Conservation (phyloP, 2,329 filamentous ascomycete genomes). For the Sporothrix protearum region DNA sequence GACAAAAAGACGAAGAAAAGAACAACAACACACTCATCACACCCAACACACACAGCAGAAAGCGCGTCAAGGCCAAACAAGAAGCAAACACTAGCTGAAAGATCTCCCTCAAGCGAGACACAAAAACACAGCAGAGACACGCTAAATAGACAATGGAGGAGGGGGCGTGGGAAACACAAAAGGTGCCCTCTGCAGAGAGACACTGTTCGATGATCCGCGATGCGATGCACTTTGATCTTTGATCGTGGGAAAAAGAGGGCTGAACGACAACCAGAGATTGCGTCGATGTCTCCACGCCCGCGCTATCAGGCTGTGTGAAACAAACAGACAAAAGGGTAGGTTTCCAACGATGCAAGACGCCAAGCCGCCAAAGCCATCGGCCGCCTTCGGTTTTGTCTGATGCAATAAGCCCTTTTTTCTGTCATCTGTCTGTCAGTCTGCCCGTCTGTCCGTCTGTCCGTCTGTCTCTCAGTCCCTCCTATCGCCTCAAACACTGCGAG, state of each 20-base stretch:
- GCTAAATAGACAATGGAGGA: background rate
- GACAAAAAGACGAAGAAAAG: background rate
- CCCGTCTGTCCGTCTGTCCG: background rate
- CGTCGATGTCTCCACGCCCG: background rate
- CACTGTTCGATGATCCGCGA: background rate
- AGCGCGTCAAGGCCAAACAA: background rate
- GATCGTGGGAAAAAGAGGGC: background rate
- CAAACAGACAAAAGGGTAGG: background rate
- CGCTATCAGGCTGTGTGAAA: background rate
- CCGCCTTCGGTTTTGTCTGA: background rate
- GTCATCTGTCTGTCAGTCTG: background rate
- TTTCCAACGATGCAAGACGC: constrained; percentile 1
- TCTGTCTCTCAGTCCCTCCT: background rate
- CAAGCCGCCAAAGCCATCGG: background rate
- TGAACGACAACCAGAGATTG: background rate
- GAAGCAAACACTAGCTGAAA: background rate
- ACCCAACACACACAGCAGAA: background rate
- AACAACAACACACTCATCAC: background rate
- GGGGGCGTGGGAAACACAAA: background rate
- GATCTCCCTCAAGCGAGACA: constrained; percentile 5
- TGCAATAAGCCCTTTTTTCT: background rate
- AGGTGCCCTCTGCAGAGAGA: background rate
- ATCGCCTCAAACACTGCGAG: background rate
- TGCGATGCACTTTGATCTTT: background rate
- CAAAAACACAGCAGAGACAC: background rate